Evolutionary conservation across 352 stramenopile species (phyloP).

Genomic region (Thalassiosira sp.): DNA sequence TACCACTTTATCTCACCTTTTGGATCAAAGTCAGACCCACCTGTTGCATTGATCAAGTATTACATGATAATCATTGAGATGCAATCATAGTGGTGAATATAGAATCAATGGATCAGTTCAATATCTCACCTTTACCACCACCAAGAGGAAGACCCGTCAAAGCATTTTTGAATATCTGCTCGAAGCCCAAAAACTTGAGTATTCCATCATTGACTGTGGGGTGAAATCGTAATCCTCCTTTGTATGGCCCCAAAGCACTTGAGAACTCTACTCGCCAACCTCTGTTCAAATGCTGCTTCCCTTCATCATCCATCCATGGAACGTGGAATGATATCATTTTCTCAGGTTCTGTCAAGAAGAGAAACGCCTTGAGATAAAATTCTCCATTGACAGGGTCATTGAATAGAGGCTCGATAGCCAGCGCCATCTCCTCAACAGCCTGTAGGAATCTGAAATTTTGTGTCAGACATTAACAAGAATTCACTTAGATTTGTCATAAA

Average conservation of each 20-base stretch:
- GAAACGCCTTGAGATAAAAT: slow-evolving; percentile 73
- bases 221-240: slow-evolving; percentile 93
- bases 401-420: slow-evolving; percentile 62
- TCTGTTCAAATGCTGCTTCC: slow-evolving; percentile 89
- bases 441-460: too few relatives aligned
- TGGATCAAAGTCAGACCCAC: slow-evolving; percentile 93
- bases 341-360: slow-evolving; percentile 78
- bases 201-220: slow-evolving; percentile 82
- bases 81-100: too few relatives aligned
- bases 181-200: slow-evolving; percentile 84
- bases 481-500: too few relatives aligned
- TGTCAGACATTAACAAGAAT: too few relatives aligned
- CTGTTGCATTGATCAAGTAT: slow-evolving; percentile 68
- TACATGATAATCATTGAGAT: too few relatives aligned
- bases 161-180: slow-evolving; percentile 84
- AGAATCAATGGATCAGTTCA: too few relatives aligned
- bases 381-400: slow-evolving; percentile 56
- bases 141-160: slow-evolving; percentile 77
- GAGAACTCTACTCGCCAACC: slow-evolving; percentile 94
- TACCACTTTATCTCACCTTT: too few relatives aligned
- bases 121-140: slow-evolving; percentile 56
- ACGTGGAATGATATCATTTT: slow-evolving; percentile 87
- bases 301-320: slow-evolving; percentile 92
- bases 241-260: slow-evolving; percentile 87
- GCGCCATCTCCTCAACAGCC: slow-evolving; percentile 68